These are phyloP conservation scores for Tetrahymena borealis DNA, from an alignment of 73 alveolate species.

Conservation along the genomic window DNA sequence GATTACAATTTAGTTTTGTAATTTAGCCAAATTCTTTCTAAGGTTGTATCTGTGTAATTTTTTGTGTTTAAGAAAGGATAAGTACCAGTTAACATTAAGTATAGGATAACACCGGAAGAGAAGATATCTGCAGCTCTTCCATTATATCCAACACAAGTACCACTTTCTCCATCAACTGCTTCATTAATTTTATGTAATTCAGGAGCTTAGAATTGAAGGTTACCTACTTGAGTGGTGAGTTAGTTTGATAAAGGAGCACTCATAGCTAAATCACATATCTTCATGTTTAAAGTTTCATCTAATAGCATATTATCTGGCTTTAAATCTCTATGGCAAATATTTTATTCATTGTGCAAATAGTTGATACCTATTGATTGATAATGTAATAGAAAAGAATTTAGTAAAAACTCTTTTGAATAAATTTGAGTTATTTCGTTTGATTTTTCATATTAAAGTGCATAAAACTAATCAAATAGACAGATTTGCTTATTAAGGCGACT, in stretches of 20 bases:
- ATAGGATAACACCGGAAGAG: neutral
- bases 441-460: too few relatives aligned
- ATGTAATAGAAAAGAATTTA: too few relatives aligned
- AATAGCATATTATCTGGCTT: conserved; percentile 8
- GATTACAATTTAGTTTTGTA: neutral
- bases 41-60: neutral
- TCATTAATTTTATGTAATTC: neutral
- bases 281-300: neutral
- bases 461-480: neutral
- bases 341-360: neutral
- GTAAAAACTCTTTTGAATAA: too few relatives aligned
- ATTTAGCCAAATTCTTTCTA: neutral
- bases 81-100: neutral
- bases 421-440: too few relatives aligned
- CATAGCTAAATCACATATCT: neutral
- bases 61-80: neutral
- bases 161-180: neutral
- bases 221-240: neutral
- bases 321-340: conserved; percentile 2
- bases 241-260: neutral
- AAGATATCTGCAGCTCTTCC: neutral
- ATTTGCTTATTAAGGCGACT: too few relatives aligned
- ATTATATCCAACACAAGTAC: neutral
- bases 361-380: neutral
- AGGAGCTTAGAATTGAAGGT: neutral